Base-by-base conservation (phyloP, 2,329 filamentous ascomycete species). In the Neoscytalidium dimidiatum region DNA sequence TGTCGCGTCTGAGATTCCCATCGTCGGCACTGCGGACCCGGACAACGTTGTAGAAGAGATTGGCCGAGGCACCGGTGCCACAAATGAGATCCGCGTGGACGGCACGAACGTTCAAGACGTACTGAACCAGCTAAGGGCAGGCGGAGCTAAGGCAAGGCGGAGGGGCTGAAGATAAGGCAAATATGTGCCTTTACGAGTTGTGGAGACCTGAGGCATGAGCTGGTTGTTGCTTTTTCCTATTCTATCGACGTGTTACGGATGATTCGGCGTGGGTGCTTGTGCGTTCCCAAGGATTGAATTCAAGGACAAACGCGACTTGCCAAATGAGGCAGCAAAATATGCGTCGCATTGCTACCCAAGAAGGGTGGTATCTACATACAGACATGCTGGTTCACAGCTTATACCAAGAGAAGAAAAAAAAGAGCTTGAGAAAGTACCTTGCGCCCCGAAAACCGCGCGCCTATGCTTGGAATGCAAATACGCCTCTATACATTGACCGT, bases 1-100 rank as follows among this genome's bases (percentile, higher is more conserved):
- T 80, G 81, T 95, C 53, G 91, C 90, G 11, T 84, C 84, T n/a
- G 83, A 85, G 44, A 83, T 94, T 3, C 85, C 88, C 0, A 74
- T 85, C 33, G 84, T 94, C 67, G 91, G 88, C 58, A 83, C 83
- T 69, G 83, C 84, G 33, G 91, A 94, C 71, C 85, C 88, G 28
- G 79, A 79, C 65, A 83, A 82, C 51, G 80, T 82, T 3, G 73
- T 78, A 4, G 78, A 80, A 66, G 80, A 81, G 64, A 79, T 79
- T 71, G 77, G 77, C 3, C 67, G 77, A 31, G 77, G 77, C 28
- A 43, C 53, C 44, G 38, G 44, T 44, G 17, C 48, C n/a, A 3
- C 46, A 4, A 68, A 66, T 31, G 68, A 67, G n/a, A 56, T 77
- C 53, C 74, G 73, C 66, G 65, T 73, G 49, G 69, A 72, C 38